A percentile compares a stretch with the other conserved stretches of the same genome.
These are phyloP conservation scores for Cyclanthera cordifolia DNA, from an alignment of 306 rosid species.

Conservation along the genomic window DNA sequence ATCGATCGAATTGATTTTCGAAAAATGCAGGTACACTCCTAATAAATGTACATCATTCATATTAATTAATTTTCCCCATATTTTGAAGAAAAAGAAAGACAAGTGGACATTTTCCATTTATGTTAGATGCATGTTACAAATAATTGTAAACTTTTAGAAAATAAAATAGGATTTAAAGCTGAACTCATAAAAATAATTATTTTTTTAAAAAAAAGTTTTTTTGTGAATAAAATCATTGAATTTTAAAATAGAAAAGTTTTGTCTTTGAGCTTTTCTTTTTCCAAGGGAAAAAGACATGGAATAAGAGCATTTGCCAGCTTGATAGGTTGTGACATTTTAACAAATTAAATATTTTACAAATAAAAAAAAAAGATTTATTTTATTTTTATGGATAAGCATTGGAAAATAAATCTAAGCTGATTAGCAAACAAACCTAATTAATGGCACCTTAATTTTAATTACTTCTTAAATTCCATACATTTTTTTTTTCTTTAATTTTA, in stretches of 20 bases:
- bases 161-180: neutral
- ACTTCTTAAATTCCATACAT: neutral
- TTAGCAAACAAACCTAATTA: neutral
- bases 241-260: neutral
- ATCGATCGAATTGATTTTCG: too few relatives aligned
- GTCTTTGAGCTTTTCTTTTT: neutral
- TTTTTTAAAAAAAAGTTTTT: neutral
- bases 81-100: neutral
- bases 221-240: neutral
- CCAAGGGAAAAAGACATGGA: neutral
- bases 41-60: too few relatives aligned
- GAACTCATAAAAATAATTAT: neutral
- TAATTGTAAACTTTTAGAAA: neutral
- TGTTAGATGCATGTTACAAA: neutral
- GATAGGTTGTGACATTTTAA: conserved; percentile 3
- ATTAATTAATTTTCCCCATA: neutral
- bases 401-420: neutral
- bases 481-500: neutral
- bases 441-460: neutral
- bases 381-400: conserved; percentile 7
- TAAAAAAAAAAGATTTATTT: neutral
- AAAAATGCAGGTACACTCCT: too few relatives aligned
- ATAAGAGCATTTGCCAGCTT: neutral
- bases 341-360: neutral
- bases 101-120: neutral